Percentiles rank a stretch among this genome's conserved stretches.
Evolutionary conservation across 164 flowering plant species (phyloP).

Genomic region (Santalum album): DNA sequence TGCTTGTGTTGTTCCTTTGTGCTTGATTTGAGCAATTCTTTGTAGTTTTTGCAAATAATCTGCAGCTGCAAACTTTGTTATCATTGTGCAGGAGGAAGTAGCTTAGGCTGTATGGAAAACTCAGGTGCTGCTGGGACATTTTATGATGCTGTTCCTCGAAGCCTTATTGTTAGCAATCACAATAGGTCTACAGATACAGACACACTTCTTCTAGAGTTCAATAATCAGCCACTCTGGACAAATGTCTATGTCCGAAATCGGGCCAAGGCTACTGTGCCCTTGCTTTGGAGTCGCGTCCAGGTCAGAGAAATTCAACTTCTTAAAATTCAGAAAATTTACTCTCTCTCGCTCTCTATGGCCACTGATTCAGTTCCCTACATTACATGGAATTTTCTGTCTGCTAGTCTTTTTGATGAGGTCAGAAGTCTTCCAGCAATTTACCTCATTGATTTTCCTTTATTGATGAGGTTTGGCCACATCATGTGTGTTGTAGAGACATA

Average conservation of each 20-base stretch:
- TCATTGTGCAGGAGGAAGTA: slow-evolving; percentile 65
- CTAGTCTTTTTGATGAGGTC: too few species aligned
- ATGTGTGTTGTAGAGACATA: too few species aligned
- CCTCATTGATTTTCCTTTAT: too few species aligned
- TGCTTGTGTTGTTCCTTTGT: too few species aligned
- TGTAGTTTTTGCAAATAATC: too few species aligned
- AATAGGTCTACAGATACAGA: slow-evolving; percentile 83
- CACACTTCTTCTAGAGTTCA: slow-evolving; percentile 85
- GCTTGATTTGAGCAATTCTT: too few species aligned
- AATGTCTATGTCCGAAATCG: slow-evolving; percentile 65
- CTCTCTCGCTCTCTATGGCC: not conserved
- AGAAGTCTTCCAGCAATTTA: too few species aligned
- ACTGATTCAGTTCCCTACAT: too few species aligned
- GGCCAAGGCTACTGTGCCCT: slow-evolving; percentile 82
- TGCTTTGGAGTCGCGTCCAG: slow-evolving; percentile 99
- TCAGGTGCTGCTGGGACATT: slow-evolving; percentile 96
- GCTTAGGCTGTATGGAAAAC: slow-evolving; percentile 76
- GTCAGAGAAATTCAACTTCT: slow-evolving; percentile 23
- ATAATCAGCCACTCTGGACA: slow-evolving; percentile 88
- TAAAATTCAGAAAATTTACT: not conserved
- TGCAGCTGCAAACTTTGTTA: not conserved
- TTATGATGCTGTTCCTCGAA: slow-evolving; percentile 86
- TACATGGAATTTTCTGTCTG: too few species aligned
- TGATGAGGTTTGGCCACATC: too few species aligned
- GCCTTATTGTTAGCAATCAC: slow-evolving; percentile 69